Conservation (phyloP, 1,139 yeast species). For the Spathaspora jeffriesii region DNA sequence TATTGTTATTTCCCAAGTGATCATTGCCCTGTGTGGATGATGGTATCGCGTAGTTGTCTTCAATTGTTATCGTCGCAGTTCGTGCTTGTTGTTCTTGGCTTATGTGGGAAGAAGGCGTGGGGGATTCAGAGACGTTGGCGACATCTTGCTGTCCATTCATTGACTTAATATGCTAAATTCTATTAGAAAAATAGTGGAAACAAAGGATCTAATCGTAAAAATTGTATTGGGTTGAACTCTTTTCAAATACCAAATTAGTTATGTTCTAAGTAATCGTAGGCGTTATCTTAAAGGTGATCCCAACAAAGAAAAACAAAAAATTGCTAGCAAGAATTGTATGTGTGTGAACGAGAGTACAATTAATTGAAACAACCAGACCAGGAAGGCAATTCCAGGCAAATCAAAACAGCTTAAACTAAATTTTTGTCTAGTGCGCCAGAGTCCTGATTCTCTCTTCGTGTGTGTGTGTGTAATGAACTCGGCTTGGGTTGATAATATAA, state of each 20-base stretch:
- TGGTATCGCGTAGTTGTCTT: background rate
- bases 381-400: background rate
- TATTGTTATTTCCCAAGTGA: background rate
- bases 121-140: background rate
- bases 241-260: background rate
- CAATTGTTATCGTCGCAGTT: background rate
- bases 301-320: conserved; percentile 1
- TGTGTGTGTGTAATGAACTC: background rate
- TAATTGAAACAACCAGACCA: background rate
- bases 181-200: background rate
- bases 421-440: background rate
- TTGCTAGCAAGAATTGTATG: background rate
- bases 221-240: background rate
- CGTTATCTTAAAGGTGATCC: conserved; percentile 1
- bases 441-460: background rate
- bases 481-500: conserved; percentile 25
- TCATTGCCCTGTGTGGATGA: background rate
- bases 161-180: background rate
- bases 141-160: background rate
- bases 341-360: background rate
- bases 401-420: background rate
- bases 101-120: conserved; percentile 1
- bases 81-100: background rate
- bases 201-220: background rate
- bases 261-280: no score